These are phyloP conservation scores for Umbellularia californica DNA, from an alignment of 164 flowering plant species.

Conservation along the genomic window DNA sequence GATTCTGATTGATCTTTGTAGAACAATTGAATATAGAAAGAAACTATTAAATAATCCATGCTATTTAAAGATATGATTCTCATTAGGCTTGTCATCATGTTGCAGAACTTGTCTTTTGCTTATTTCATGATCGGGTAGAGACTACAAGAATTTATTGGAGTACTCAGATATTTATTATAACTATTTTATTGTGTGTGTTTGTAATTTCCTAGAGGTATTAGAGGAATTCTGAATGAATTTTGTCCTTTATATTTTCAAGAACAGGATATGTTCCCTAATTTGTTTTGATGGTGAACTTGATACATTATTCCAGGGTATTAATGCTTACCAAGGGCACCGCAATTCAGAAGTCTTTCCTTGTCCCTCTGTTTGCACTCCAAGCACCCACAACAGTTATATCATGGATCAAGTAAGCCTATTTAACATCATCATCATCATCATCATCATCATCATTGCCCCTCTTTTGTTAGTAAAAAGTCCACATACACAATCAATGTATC, in stretches of 20 bases:
- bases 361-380: slow-evolving; percentile 76
- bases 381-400: slow-evolving; percentile 67
- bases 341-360: slow-evolving; percentile 67
- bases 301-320: slow-evolving; percentile 40
- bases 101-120: background rate
- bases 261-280: background rate
- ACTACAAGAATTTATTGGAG: too few species aligned
- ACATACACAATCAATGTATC: background rate
- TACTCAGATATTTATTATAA: too few species aligned
- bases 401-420: slow-evolving; percentile 68
- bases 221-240: background rate
- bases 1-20: background rate
- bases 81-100: background rate
- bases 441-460: background rate
- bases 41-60: too few species aligned
- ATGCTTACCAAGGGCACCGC: slow-evolving; percentile 69
- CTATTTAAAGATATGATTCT: background rate
- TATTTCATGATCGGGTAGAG: too few species aligned
- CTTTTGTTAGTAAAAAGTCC: background rate
- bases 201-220: background rate
- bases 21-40: background rate
- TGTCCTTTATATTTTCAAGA: background rate
- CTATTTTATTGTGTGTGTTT: too few species aligned
- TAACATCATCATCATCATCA: background rate
- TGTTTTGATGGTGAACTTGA: slow-evolving; percentile 1